Evolutionary conservation across 2,329 filamentous ascomycete species (phyloP).

Genomic region (Monosporascus sp.): DNA sequence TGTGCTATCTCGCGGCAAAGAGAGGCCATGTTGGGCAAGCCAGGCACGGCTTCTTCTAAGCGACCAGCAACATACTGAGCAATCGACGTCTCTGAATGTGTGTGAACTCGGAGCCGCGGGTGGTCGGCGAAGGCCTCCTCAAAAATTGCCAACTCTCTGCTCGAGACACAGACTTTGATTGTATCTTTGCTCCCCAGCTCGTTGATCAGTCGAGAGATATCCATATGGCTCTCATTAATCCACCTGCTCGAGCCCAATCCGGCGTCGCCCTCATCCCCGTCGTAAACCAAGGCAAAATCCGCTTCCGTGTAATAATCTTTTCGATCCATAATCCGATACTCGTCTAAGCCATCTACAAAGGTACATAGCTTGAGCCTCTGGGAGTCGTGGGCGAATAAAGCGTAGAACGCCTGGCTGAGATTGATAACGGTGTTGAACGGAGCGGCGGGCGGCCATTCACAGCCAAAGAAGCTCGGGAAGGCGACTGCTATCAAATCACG

Average conservation of each 20-base stretch:
- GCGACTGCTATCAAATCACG: constrained; percentile 26
- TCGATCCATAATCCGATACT: constrained; percentile 27
- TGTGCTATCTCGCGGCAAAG: constrained; percentile 22
- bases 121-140: constrained; percentile 18
- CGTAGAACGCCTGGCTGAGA: constrained; percentile 24
- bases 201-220: constrained; percentile 21
- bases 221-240: constrained; percentile 22
- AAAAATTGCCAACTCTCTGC: constrained; percentile 23
- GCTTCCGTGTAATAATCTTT: constrained; percentile 24
- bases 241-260: constrained; percentile 26
- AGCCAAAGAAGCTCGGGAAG: constrained; percentile 24
- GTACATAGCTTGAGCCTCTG: constrained; percentile 19
- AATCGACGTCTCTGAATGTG: constrained; percentile 23
- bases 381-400: constrained; percentile 24
- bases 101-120: constrained; percentile 21
- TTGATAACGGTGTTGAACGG: constrained; percentile 23
- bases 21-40: constrained; percentile 22
- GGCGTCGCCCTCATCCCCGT: constrained; percentile 22
- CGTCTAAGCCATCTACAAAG: constrained; percentile 26
- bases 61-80: constrained; percentile 23
- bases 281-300: constrained; percentile 22
- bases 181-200: constrained; percentile 23
- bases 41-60: constrained; percentile 24
- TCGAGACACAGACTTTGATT: constrained; percentile 22
- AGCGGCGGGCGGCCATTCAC: constrained; percentile 23